A percentile compares a stretch with the other conserved stretches of the same genome.
phyloP scores from a whole-genome alignment of 2,329 filamentous ascomycete species.

The Penicillium sp. region DNA sequence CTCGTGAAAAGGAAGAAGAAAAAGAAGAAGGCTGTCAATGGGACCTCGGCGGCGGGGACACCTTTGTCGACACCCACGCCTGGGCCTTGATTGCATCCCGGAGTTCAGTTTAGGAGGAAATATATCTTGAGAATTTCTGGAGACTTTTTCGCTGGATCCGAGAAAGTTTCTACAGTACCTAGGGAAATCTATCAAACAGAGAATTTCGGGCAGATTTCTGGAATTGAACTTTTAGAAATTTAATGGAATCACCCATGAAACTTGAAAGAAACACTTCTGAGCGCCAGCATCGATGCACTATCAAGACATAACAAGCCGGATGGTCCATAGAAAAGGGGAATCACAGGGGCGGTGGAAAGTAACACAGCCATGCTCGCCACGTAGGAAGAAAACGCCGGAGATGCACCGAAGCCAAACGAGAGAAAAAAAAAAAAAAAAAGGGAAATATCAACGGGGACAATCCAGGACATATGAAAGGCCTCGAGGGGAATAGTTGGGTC shows the following conservation, averaged over 20 bases:
- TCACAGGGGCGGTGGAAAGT: not conserved
- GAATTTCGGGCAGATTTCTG: not conserved
- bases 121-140: not conserved
- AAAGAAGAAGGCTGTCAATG: conserved; percentile 65
- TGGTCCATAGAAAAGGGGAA: not conserved
- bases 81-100: conserved; percentile 27
- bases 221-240: not conserved
- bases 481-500: not conserved
- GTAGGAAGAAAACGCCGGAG: not conserved
- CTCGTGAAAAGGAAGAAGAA: conserved; percentile 70
- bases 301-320: not conserved
- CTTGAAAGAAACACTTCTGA: not conserved
- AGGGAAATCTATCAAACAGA: not conserved
- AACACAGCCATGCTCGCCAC: conserved; percentile 2
- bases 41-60: conserved; percentile 52
- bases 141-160: conserved; percentile 9
- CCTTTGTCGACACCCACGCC: conserved; percentile 57
- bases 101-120: not conserved
- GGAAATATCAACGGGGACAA: not conserved
- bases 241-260: not conserved
- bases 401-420: not conserved
- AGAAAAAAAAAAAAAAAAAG: not conserved
- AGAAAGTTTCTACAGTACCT: not conserved
- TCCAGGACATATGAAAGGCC: not conserved
- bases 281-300: not conserved